phyloP scores from a whole-genome alignment of 805 yeast species.

The Pichia nakasei region DNA sequence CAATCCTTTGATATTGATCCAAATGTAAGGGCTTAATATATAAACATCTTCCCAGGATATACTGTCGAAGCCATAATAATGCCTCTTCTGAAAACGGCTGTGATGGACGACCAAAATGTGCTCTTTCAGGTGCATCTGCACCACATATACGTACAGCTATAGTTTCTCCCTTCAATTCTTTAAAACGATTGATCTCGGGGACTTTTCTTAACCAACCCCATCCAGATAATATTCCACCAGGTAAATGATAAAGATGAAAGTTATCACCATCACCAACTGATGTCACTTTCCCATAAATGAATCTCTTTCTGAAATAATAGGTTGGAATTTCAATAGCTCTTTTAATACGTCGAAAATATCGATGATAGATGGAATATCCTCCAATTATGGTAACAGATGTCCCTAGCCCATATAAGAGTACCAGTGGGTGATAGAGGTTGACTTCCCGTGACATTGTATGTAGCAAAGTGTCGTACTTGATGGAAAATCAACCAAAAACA shows the following conservation, averaged over 20 bases:
- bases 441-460: constrained; percentile 8
- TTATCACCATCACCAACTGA: constrained; percentile 96
- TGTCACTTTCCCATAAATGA: constrained; percentile 66
- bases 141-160: constrained; percentile 81
- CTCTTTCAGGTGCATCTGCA: constrained; percentile 92
- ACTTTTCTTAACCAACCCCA: constrained; percentile 85
- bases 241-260: constrained; percentile 85
- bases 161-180: constrained; percentile 53
- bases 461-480: too few relatives aligned
- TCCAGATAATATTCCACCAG: constrained; percentile 81
- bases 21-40: constrained; percentile 69
- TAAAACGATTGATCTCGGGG: constrained; percentile 44
- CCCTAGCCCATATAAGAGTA: constrained; percentile 23
- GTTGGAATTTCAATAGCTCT: constrained; percentile 44
- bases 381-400: constrained; percentile 30
- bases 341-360: constrained; percentile 41
- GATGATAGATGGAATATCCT: constrained; percentile 35
- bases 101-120: constrained; percentile 90
- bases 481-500: too few relatives aligned
- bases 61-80: constrained; percentile 60
- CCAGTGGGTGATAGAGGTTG: constrained; percentile 22
- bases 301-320: constrained; percentile 32
- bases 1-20: constrained; percentile 87
- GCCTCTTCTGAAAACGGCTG: constrained; percentile 88
- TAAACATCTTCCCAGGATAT: constrained; percentile 57